Percentiles rank a stretch among this genome's conserved stretches.
Evolutionary conservation across 768 basidiomycete genomes (phyloP).

Genomic region (Boletus sp.): DNA sequence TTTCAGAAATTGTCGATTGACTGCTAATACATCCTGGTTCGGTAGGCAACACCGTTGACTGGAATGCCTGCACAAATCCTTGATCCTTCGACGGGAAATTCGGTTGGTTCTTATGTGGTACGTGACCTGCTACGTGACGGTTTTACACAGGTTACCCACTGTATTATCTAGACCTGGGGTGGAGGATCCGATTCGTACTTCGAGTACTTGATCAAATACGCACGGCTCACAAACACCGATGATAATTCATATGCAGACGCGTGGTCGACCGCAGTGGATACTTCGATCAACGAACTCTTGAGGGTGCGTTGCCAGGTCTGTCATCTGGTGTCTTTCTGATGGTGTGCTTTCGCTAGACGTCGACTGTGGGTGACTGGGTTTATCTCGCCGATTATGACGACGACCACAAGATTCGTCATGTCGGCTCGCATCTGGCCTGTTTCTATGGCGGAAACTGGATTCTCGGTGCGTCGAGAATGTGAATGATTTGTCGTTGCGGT

Average conservation of each 20-base stretch:
- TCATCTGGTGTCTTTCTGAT: not conserved
- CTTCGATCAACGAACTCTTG: constrained; percentile 59
- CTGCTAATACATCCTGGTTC: not conserved
- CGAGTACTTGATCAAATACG: constrained; percentile 72
- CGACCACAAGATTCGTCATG: constrained; percentile 46
- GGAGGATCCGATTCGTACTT: constrained; percentile 74
- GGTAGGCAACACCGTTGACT: constrained; percentile 23
- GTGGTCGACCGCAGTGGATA: constrained; percentile 71
- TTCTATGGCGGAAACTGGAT: constrained; percentile 79
- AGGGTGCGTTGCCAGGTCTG: constrained; percentile 37
- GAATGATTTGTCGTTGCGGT: not conserved
- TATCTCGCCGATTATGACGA: constrained; percentile 68
- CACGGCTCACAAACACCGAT: constrained; percentile 60
- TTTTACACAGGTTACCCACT: not conserved
- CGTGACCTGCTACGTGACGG: constrained; percentile 14
- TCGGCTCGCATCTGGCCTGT: constrained; percentile 74
- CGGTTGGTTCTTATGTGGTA: constrained; percentile 59
- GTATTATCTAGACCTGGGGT: constrained; percentile 53
- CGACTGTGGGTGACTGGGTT: constrained; percentile 58
- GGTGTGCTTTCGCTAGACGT: constrained; percentile 41
- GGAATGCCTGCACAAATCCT: constrained; percentile 61
- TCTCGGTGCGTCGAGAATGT: constrained; percentile 39
- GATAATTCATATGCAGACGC: constrained; percentile 62
- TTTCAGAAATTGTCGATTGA: constrained; percentile 3
- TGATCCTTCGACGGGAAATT: constrained; percentile 50